These are phyloP conservation scores for Lanmaoa pseudosensibilis DNA, from an alignment of 768 basidiomycete species.

Conservation along the genomic window DNA sequence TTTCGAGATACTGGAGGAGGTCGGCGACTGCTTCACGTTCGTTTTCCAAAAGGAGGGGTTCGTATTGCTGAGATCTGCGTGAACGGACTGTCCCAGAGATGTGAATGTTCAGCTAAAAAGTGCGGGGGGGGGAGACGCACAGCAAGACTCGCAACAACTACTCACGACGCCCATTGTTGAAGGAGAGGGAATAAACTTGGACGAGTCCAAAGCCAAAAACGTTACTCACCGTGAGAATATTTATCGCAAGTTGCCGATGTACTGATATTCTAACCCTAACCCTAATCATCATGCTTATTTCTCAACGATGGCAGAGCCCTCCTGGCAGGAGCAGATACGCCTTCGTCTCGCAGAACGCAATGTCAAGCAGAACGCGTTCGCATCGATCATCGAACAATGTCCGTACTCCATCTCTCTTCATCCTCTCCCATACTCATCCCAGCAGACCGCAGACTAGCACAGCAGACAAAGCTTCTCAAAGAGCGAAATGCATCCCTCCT, in stretches of 20 bases:
- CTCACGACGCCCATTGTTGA: slow-evolving; percentile 66
- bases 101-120: slow-evolving; percentile 16
- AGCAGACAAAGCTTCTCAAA: slow-evolving; percentile 88
- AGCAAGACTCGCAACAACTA: slow-evolving; percentile 85
- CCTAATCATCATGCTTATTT: slow-evolving; percentile 7
- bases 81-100: slow-evolving; percentile 66
- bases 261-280: slow-evolving; percentile 25
- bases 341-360: slow-evolving; percentile 83
- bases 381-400: slow-evolving; percentile 93
- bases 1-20: slow-evolving; percentile 95
- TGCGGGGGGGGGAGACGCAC: slow-evolving; percentile 43
- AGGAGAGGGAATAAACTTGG: slow-evolving; percentile 1
- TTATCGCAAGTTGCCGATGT: slow-evolving; percentile 21
- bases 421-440: slow-evolving; percentile 12
- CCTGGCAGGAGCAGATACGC: slow-evolving; percentile 82
- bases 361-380: slow-evolving; percentile 74
- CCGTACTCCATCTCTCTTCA: slow-evolving; percentile 28
- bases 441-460: slow-evolving; percentile 86
- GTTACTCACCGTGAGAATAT: slow-evolving; percentile 26
- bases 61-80: slow-evolving; percentile 82
- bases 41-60: slow-evolving; percentile 84
- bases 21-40: slow-evolving; percentile 98
- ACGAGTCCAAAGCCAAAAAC: slow-evolving; percentile 16
- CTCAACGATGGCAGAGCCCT: slow-evolving; percentile 71
- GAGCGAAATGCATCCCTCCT: slow-evolving; percentile 89